phyloP scores from a whole-genome alignment of 2,329 filamentous ascomycete genomes.

The Aureobasidium zeae region DNA sequence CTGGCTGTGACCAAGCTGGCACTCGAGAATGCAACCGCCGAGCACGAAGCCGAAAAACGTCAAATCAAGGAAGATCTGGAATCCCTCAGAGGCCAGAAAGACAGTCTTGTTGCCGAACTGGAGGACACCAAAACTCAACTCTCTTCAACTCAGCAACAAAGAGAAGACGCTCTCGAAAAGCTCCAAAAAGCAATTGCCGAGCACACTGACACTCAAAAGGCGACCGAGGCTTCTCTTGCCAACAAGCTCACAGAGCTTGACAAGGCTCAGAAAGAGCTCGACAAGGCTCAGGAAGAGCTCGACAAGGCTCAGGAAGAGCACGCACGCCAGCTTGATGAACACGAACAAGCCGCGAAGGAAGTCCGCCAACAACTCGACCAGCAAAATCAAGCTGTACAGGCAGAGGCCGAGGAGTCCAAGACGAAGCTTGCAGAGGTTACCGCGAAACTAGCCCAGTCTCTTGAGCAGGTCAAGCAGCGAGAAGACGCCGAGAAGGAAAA shows the following conservation, averaged over 20 bases:
- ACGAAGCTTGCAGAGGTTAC: constrained; percentile 24
- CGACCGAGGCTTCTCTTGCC: constrained; percentile 1
- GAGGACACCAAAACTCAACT: constrained; percentile 13
- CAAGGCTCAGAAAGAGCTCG: neutral
- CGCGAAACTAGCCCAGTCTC: constrained; percentile 18
- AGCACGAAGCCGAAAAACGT: constrained; percentile 9
- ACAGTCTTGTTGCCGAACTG: constrained; percentile 7
- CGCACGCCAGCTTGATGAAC: constrained; percentile 7
- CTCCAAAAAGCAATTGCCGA: neutral
- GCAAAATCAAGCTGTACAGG: constrained; percentile 13
- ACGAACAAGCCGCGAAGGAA: neutral
- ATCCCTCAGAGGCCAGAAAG: constrained; percentile 3
- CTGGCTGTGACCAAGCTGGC: constrained; percentile 17
- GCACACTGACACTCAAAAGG: constrained; percentile 12
- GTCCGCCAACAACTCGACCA: constrained; percentile 8
- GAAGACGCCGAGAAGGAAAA: constrained; percentile 6
- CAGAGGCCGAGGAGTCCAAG: constrained; percentile 18
- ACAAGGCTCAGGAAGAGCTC: constrained; percentile 8
- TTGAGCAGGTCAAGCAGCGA: constrained; percentile 12
- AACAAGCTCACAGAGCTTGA: constrained; percentile 9
- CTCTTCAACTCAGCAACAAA: constrained; percentile 14
- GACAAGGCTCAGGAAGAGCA: constrained; percentile 9
- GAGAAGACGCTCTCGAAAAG: constrained; percentile 2
- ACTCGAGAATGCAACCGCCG: neutral
- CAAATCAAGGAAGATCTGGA: constrained; percentile 12